Percentiles rank a stretch among this genome's conserved stretches.
Conservation (phyloP, 2,329 filamentous ascomycete species). For the Alternaria arborescens region DNA sequence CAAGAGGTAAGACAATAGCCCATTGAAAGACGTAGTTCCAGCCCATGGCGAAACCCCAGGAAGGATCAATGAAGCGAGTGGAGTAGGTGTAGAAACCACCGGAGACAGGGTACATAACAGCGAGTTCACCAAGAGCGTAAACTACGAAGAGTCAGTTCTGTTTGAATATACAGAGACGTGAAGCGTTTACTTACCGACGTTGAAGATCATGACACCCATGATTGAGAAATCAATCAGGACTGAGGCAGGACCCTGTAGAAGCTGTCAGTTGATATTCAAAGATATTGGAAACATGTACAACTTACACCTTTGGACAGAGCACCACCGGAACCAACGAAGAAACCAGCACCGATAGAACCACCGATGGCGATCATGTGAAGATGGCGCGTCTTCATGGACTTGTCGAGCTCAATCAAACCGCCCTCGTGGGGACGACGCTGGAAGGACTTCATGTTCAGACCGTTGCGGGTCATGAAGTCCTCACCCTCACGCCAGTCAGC, state of each 20-base stretch:
- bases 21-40: conserved; percentile 52
- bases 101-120: conserved; percentile 67
- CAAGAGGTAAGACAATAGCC: conserved; percentile 51
- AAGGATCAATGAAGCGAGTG: conserved; percentile 59
- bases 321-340: conserved; percentile 68
- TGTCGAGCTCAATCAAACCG: conserved; percentile 42
- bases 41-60: conserved; percentile 52
- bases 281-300: conserved; percentile 3
- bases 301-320: conserved; percentile 63
- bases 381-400: conserved; percentile 64
- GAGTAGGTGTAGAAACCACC: conserved; percentile 62
- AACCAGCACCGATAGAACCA: conserved; percentile 69
- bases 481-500: conserved; percentile 43
- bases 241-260: conserved; percentile 39
- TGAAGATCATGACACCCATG: conserved; percentile 52
- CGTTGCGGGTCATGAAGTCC: conserved; percentile 49
- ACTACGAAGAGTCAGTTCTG: conserved; percentile 57
- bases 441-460: conserved; percentile 48
- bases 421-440: conserved; percentile 41
- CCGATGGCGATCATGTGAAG: conserved; percentile 71
- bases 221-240: conserved; percentile 52
- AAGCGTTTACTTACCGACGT: conserved; percentile 43
- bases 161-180: background rate
- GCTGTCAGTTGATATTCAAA: conserved; percentile 11
- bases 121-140: conserved; percentile 62